Conservation (phyloP, 768 basidiomycete species). For the Sporobolomyces phaffii region DNA sequence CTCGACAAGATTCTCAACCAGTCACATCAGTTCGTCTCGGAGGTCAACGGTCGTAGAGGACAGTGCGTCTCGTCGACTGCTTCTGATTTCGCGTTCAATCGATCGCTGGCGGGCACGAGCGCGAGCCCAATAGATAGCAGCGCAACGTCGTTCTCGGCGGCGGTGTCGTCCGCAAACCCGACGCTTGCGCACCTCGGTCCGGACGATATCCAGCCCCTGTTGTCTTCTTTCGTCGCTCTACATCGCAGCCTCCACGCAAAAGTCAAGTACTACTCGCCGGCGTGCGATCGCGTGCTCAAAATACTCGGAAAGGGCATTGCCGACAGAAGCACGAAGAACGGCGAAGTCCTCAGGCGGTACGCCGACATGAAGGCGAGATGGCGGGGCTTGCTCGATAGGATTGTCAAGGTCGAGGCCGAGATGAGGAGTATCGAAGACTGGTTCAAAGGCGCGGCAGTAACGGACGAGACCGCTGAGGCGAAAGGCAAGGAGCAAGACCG, state of each 20-base stretch:
- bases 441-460: slow-evolving; percentile 12
- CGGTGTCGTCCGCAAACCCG: not conserved
- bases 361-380: slow-evolving; percentile 83
- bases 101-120: not conserved
- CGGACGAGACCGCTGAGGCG: not conserved
- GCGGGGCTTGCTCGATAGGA: slow-evolving; percentile 71
- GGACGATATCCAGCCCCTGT: slow-evolving; percentile 69
- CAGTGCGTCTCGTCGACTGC: not conserved
- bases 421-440: slow-evolving; percentile 50
- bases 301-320: slow-evolving; percentile 91
- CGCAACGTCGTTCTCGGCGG: too few relatives aligned
- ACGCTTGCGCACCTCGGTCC: slow-evolving; percentile 59
- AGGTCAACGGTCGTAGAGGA: slow-evolving; percentile 49
- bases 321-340: slow-evolving; percentile 92
- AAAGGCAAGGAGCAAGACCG: not conserved
- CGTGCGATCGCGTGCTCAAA: slow-evolving; percentile 80
- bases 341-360: slow-evolving; percentile 82
- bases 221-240: slow-evolving; percentile 17
- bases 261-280: slow-evolving; percentile 84
- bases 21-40: slow-evolving; percentile 50
- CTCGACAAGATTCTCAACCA: slow-evolving; percentile 77
- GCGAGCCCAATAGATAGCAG: too few relatives aligned
- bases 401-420: slow-evolving; percentile 70
- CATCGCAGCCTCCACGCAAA: slow-evolving; percentile 32
- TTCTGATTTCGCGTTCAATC: not conserved